Percentiles rank a stretch among this genome's conserved stretches.
Conservation (phyloP, 108 stramenopile species). For the Cyclotella sp. region DNA sequence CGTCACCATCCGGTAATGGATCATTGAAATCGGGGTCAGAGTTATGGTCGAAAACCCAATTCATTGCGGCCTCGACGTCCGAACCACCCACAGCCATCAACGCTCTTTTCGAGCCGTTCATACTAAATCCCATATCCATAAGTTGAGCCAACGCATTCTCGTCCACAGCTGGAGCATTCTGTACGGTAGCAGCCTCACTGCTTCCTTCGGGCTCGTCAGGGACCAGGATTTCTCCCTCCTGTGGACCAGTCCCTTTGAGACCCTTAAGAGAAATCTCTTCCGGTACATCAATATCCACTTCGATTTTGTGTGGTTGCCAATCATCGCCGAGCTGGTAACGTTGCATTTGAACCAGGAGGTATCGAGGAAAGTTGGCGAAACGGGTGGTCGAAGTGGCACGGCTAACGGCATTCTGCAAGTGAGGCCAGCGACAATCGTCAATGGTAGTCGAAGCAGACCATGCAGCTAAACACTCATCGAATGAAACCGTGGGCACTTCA, state of each 20-base stretch:
- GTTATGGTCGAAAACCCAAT: constrained; percentile 98
- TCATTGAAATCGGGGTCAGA: constrained; percentile 97
- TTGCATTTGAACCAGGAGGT: constrained; percentile 92
- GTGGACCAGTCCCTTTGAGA: constrained; percentile 77
- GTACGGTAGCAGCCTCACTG: constrained; percentile 33
- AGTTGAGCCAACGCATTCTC: constrained; percentile 86
- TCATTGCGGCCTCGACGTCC: constrained; percentile 94
- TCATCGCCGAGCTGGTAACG: constrained; percentile 92
- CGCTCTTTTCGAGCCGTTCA: constrained; percentile 96
- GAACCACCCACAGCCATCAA: constrained; percentile 89
- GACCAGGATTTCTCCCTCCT: constrained; percentile 84
- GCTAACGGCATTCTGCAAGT: constrained; percentile 69
- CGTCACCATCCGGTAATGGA: constrained; percentile 73
- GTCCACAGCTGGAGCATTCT: constrained; percentile 65
- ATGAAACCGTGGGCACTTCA: constrained; percentile 77
- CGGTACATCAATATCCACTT: constrained; percentile 95
- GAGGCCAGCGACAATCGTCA: constrained; percentile 84
- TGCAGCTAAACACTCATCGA: constrained; percentile 85
- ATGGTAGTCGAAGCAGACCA: constrained; percentile 76
- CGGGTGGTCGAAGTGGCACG: constrained; percentile 53
- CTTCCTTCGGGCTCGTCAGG: constrained; percentile 65
- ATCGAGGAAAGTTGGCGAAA: constrained; percentile 92
- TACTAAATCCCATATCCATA: constrained; percentile 96
- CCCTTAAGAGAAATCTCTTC: constrained; percentile 80
- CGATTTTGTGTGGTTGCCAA: constrained; percentile 95